Evolutionary conservation across 1,284 basidiomycete genomes (phyloP).

Genomic region (Ganoderma sinense): DNA sequence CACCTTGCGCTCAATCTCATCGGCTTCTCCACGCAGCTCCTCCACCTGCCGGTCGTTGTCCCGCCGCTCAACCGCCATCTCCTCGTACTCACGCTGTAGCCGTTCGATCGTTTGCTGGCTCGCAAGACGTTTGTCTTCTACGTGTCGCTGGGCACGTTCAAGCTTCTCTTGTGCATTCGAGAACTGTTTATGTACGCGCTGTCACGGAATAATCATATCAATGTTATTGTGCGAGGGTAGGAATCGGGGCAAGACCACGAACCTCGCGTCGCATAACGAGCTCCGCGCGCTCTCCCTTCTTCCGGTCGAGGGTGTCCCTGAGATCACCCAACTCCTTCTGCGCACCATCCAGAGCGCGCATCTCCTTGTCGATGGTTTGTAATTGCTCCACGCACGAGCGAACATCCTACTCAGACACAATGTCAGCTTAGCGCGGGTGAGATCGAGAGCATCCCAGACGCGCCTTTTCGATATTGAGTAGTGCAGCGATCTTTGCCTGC

Average conservation of each 20-base stretch:
- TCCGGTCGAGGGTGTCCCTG: conserved; percentile 71
- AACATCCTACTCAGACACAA: conserved; percentile 58
- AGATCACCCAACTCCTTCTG: conserved; percentile 72
- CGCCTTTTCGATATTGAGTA: conserved; percentile 81
- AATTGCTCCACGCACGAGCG: conserved; percentile 73
- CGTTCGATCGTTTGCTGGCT: conserved; percentile 75
- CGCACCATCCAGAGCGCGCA: conserved; percentile 62
- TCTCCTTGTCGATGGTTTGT: conserved; percentile 76
- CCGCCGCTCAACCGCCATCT: conserved; percentile 75
- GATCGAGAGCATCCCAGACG: conserved; percentile 2
- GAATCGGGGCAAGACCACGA: conserved; percentile 22
- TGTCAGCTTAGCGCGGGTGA: neutral
- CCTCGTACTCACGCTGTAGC: conserved; percentile 77
- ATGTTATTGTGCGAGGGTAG: conserved; percentile 4
- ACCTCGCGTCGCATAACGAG: conserved; percentile 74
- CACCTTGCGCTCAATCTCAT: conserved; percentile 70
- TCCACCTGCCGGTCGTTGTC: conserved; percentile 82
- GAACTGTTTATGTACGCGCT: conserved; percentile 82
- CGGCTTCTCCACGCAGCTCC: conserved; percentile 72
- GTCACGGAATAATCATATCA: neutral
- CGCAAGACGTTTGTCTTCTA: conserved; percentile 74
- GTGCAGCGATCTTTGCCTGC: conserved; percentile 72
- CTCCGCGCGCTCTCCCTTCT: conserved; percentile 75
- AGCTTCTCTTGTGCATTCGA: conserved; percentile 81
- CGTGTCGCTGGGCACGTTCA: conserved; percentile 74